These are phyloP conservation scores for Populus tremula DNA, from an alignment of 345 rosid species.

Conservation along the genomic window DNA sequence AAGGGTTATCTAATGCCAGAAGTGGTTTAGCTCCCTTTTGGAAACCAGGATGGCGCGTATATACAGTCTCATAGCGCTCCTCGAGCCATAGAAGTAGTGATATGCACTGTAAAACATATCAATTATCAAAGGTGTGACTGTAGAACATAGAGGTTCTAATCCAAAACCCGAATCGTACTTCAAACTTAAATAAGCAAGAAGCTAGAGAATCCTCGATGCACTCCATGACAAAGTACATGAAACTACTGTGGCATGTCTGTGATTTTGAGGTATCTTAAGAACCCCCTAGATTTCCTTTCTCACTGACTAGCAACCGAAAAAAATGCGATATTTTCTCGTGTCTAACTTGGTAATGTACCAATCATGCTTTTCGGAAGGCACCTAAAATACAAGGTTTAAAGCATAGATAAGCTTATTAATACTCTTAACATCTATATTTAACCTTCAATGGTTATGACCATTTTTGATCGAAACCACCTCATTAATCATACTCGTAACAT, in stretches of 20 bases:
- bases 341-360: not conserved
- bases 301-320: not conserved
- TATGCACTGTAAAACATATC: conserved; percentile 53
- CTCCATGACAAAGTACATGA: no score
- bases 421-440: not conserved
- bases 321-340: not conserved
- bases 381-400: not conserved
- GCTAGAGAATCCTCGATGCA: not conserved
- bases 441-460: not conserved
- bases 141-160: not conserved
- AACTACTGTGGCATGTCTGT: no score
- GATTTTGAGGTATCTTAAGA: no score
- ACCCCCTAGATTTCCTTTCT: not conserved
- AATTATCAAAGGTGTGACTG: not conserved
- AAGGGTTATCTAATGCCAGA: conserved; percentile 78
- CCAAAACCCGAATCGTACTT: not conserved
- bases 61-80: conserved; percentile 83
- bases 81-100: conserved; percentile 84
- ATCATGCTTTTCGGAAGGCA: not conserved
- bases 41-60: conserved; percentile 84
- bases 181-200: not conserved
- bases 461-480: not conserved
- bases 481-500: not conserved
- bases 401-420: no score
- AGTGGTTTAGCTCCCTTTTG: conserved; percentile 88